Evolutionary conservation across 768 basidiomycete species (phyloP).

Genomic region (Serendipita sp.): DNA sequence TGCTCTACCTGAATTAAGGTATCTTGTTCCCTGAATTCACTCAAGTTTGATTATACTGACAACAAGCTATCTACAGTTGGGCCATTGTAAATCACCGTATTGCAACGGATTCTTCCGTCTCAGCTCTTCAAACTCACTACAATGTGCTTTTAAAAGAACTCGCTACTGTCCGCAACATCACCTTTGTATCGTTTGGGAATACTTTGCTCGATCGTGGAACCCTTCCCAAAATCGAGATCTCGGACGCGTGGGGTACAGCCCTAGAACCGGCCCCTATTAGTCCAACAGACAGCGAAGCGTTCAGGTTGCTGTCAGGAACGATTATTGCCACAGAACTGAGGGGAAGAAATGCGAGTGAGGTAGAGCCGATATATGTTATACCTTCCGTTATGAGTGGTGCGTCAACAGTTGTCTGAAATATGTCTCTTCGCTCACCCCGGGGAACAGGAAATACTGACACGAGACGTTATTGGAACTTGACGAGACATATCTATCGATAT

Average conservation of each 20-base stretch:
- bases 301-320: conserved; percentile 39
- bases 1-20: conserved; percentile 54
- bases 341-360: conserved; percentile 6
- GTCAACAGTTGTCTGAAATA: neutral
- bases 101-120: conserved; percentile 25
- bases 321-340: conserved; percentile 32
- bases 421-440: neutral
- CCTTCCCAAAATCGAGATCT: conserved; percentile 8
- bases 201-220: conserved; percentile 8
- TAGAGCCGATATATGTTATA: neutral
- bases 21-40: neutral
- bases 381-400: conserved; percentile 4
- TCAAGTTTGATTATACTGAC: neutral
- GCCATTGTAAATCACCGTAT: conserved; percentile 62
- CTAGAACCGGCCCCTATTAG: conserved; percentile 57
- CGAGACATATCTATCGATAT: conserved; percentile 56
- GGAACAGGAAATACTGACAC: conserved; percentile 24
- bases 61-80: conserved; percentile 19
- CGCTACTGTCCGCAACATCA: conserved; percentile 7
- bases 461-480: conserved; percentile 37
- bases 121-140: conserved; percentile 5
- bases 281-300: conserved; percentile 26
- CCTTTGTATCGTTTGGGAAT: conserved; percentile 7
- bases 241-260: conserved; percentile 29
- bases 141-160: conserved; percentile 6